Evolutionary conservation across 768 basidiomycete genomes (phyloP), one percentile per base, ranked within the genome.

Genomic region (Boletus fagicola): DNA sequence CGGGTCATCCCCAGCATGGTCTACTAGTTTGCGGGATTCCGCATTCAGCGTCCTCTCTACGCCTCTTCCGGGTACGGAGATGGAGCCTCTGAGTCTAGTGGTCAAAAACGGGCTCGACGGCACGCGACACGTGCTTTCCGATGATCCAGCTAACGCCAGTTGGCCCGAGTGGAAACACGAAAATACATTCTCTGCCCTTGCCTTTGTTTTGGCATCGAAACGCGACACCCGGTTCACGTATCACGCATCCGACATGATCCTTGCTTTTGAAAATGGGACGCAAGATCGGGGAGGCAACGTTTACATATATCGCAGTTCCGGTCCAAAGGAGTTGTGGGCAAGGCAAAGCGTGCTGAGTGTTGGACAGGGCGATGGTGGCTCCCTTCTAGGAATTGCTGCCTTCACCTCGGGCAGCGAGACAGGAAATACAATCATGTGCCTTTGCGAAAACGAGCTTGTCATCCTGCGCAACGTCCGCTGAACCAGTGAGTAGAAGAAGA

Each of bases 121-220:
- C 4, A 76, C 82, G 2, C 74, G 87, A 42, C 87, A 86, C 71
- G 66, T 78, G 8, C 73, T 89, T 30, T 69, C 73, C 44, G 59
- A 55, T 54, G 63, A 54, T 33, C 69, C 16, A 46, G 62, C 58
- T 20, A 46, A 58, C 4, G 51, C 38, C 16, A n/a, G 33, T 30
- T 51, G 62, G 56, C 74, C 80, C 8, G 58, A 57, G 31, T 96
- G 91, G 94, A 77, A 65, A 50, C 96, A 99, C 70, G 74, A 74
- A 5, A 79, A 84, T n/a, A 98, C 96, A 0, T 94, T 84, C 71
- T 86, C 90, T 20, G 96, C 94, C 0, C 80, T 99, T 26, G 83
- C 93, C 1, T 99, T 98, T 68, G 96, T 99, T 40, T 78, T 99
- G 49, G 93, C 93, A 10, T 93, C 92, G 13, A 98, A 98, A 69